A percentile compares a stretch with the other conserved stretches of the same genome.
These are phyloP conservation scores for Solanum tarijense DNA, from an alignment of 257 asterid genomes.

Conservation along the genomic window DNA sequence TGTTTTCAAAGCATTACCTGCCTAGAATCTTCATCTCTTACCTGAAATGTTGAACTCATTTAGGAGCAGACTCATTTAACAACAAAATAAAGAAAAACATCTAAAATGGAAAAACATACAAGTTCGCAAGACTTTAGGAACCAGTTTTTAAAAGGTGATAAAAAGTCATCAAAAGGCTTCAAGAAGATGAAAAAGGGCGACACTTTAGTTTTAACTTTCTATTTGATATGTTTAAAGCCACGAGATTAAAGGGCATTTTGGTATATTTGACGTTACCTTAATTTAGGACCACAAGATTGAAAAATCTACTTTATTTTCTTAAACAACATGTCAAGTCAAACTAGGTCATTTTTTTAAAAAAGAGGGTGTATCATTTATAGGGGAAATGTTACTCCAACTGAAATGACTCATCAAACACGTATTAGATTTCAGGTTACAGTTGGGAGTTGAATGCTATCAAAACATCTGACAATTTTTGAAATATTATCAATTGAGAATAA, in stretches of 20 bases:
- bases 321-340: no score
- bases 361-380: no score
- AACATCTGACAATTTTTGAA: no score
- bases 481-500: not conserved
- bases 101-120: not conserved
- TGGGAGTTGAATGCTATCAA: not conserved
- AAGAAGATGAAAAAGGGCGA: not conserved
- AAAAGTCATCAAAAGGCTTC: not conserved
- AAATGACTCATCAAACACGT: not conserved
- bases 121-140: not conserved
- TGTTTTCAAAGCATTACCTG: not conserved
- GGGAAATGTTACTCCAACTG: no score
- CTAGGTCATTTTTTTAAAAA: no score
- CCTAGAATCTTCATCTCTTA: not conserved
- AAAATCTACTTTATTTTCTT: no score
- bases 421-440: not conserved
- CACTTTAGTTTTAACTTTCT: no score
- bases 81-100: no score
- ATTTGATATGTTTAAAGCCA: no score
- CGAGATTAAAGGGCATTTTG: no score
- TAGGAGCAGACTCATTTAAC: not conserved
- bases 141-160: not conserved
- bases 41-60: not conserved
- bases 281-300: no score
- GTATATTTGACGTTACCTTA: no score